Conservation (phyloP, 371 early-diverging fungal genomes). For the Saksenaea oblongispora region DNA sequence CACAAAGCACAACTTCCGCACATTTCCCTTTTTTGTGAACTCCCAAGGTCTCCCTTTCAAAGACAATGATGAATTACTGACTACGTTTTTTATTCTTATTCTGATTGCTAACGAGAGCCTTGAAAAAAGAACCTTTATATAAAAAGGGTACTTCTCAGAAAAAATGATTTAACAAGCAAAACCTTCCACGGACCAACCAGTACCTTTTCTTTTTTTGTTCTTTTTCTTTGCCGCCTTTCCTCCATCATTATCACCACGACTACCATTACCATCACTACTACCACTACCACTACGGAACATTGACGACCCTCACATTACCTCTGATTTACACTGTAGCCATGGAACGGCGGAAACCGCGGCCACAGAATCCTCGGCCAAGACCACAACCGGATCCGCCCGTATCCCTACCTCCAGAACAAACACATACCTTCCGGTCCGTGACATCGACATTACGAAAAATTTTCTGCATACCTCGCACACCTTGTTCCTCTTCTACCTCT, state of each 20-base stretch:
- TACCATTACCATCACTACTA: not conserved
- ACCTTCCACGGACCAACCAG: not conserved
- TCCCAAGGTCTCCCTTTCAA: not conserved
- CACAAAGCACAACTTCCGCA: not conserved
- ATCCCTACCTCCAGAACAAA: too few relatives aligned
- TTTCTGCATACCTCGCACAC: not conserved
- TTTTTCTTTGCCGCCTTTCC: not conserved
- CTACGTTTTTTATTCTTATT: not conserved
- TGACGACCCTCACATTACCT: not conserved
- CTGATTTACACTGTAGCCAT: not conserved
- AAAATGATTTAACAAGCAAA: not conserved
- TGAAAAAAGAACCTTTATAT: not conserved
- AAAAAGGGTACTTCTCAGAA: not conserved
- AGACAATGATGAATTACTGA: not conserved
- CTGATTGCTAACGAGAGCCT: not conserved
- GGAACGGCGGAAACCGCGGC: not conserved
- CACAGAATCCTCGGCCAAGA: constrained; percentile 2
- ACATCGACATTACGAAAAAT: not conserved
- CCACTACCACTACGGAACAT: not conserved
- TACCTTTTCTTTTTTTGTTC: not conserved
- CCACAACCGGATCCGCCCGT: not conserved
- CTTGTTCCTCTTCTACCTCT: not conserved
- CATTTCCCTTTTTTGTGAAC: not conserved
- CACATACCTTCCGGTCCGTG: not conserved
- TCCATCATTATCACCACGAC: not conserved